Evolutionary conservation across 73 alveolate species (phyloP).

Genomic region (Strombidium stylifer): DNA sequence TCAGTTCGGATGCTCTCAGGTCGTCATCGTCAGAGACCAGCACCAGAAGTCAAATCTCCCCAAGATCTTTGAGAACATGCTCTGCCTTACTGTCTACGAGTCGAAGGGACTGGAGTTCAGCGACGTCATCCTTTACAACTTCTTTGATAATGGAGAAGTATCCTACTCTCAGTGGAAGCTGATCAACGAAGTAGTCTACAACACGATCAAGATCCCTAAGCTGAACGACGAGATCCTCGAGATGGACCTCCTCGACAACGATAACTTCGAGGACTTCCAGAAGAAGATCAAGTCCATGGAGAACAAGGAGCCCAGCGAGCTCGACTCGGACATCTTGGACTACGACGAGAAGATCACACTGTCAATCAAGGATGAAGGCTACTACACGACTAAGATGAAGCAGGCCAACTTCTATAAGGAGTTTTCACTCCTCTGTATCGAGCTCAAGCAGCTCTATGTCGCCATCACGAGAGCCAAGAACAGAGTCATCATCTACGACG

Average conservation of each 20-base stretch:
- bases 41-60: constrained; percentile 70
- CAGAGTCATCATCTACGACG: constrained; percentile 81
- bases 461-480: constrained; percentile 88
- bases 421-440: constrained; percentile 73
- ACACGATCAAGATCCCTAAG: constrained; percentile 5
- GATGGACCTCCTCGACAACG: constrained; percentile 45
- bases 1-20: constrained; percentile 85
- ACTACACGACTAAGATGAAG: constrained; percentile 15
- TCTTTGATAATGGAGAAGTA: constrained; percentile 65
- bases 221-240: constrained; percentile 24
- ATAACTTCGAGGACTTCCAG: constrained; percentile 8
- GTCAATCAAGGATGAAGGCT: constrained; percentile 15
- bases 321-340: too few relatives aligned
- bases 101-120: constrained; percentile 94
- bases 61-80: constrained; percentile 66
- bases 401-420: constrained; percentile 40
- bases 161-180: constrained; percentile 60
- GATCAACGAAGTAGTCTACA: constrained; percentile 28
- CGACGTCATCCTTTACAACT: constrained; percentile 83
- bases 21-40: constrained; percentile 77
- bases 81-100: constrained; percentile 83
- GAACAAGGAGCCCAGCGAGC: constrained; percentile 11
- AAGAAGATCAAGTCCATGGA: constrained; percentile 13
- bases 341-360: constrained; percentile 31
- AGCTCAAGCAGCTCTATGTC: constrained; percentile 80